These are phyloP conservation scores for Tuber microsphaerosporum DNA, from an alignment of 495 filamentous ascomycete genomes.

Conservation along the genomic window DNA sequence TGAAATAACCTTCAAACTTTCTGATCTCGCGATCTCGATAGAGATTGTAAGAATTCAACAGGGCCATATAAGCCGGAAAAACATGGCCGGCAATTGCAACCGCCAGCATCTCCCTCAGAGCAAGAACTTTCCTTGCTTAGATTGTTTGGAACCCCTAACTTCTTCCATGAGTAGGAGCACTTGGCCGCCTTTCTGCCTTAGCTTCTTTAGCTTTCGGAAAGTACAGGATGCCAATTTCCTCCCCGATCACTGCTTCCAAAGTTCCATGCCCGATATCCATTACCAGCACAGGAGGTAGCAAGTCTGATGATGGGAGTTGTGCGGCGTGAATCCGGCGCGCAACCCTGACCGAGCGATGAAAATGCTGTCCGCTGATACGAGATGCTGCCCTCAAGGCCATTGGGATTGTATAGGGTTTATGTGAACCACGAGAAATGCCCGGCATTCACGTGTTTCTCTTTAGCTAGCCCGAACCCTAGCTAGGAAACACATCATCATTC, in stretches of 20 bases:
- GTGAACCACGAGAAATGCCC: too few species aligned
- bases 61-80: neutral
- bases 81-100: neutral
- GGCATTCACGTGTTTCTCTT: too few species aligned
- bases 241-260: neutral
- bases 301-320: neutral
- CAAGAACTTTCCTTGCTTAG: neutral
- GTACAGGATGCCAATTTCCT: neutral
- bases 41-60: neutral
- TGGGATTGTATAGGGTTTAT: too few species aligned
- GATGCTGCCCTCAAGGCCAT: too few species aligned
- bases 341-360: neutral
- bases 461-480: too few species aligned
- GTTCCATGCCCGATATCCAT: neutral
- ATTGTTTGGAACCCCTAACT: neutral
- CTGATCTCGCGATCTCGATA: neutral
- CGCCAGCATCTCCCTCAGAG: neutral
- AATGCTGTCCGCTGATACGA: too few species aligned
- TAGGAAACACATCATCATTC: too few species aligned
- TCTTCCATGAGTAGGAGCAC: neutral
- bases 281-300: neutral
- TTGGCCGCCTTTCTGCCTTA: neutral
- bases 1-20: neutral
- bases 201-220: neutral
- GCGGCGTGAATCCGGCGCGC: neutral